phyloP scores from a whole-genome alignment of 805 yeast genomes.

The Metschnikowia matae region DNA sequence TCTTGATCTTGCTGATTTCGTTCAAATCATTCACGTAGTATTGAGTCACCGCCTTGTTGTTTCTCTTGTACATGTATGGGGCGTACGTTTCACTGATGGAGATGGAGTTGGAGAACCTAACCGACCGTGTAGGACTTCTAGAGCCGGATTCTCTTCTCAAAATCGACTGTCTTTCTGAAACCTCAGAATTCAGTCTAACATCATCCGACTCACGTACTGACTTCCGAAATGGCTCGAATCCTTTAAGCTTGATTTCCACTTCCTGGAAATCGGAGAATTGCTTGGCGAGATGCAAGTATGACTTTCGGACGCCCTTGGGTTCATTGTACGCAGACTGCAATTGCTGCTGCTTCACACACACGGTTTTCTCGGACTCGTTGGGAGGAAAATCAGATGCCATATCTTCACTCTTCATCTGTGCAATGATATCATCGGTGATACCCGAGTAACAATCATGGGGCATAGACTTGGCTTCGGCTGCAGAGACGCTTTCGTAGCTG shows the following conservation, averaged over 20 bases:
- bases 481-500: slow-evolving; percentile 2
- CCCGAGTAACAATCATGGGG: slow-evolving; percentile 1
- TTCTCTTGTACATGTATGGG: slow-evolving; percentile 49
- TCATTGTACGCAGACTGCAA: slow-evolving; percentile 7
- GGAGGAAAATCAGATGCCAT: slow-evolving; percentile 4
- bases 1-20: slow-evolving; percentile 52
- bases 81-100: slow-evolving; percentile 51
- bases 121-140: slow-evolving; percentile 16
- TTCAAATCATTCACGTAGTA: slow-evolving; percentile 48
- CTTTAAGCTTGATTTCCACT: slow-evolving; percentile 27
- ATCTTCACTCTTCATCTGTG: not conserved
- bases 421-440: not conserved
- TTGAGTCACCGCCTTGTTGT: slow-evolving; percentile 49
- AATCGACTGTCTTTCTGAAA: slow-evolving; percentile 15
- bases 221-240: slow-evolving; percentile 26
- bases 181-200: not conserved
- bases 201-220: not conserved
- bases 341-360: slow-evolving; percentile 3
- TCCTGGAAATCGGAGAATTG: slow-evolving; percentile 34
- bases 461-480: not conserved
- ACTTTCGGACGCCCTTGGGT: slow-evolving; percentile 2
- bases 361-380: not conserved
- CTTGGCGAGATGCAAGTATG: slow-evolving; percentile 28
- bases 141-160: slow-evolving; percentile 2
- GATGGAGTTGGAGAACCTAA: slow-evolving; percentile 43